Evolutionary conservation across 768 basidiomycete species (phyloP).

Genomic region (Lactarius quietus): DNA sequence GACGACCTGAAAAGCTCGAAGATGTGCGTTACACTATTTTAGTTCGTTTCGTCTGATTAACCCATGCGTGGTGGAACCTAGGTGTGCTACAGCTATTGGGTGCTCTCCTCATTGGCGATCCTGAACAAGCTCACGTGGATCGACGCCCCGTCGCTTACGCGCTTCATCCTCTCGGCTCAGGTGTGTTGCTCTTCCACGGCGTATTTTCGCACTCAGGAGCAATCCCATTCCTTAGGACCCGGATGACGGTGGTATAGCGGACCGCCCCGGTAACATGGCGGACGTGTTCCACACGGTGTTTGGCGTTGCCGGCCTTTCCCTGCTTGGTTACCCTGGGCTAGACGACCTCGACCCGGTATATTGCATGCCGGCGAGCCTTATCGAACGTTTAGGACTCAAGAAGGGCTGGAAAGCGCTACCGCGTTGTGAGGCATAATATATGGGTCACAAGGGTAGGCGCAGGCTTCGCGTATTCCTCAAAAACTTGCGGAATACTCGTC

Average conservation of each 20-base stretch:
- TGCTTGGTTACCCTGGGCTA: slow-evolving; percentile 83
- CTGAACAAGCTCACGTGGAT: slow-evolving; percentile 85
- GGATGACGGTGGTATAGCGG: slow-evolving; percentile 90
- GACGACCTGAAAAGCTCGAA: slow-evolving; percentile 95
- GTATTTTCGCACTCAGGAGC: background rate
- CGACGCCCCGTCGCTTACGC: slow-evolving; percentile 67
- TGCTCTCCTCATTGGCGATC: slow-evolving; percentile 84
- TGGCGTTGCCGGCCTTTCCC: slow-evolving; percentile 80
- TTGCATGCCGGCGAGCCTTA: slow-evolving; percentile 85
- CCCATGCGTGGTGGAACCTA: slow-evolving; percentile 31
- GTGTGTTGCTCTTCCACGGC: slow-evolving; percentile 37
- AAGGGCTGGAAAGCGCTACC: slow-evolving; percentile 63
- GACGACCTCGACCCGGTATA: slow-evolving; percentile 90
- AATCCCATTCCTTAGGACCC: slow-evolving; percentile 53
- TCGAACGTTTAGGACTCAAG: slow-evolving; percentile 63
- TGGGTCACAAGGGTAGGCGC: background rate
- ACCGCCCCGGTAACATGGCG: slow-evolving; percentile 87
- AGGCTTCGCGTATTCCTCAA: background rate
- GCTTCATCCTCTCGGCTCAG: slow-evolving; percentile 88
- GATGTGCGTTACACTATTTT: slow-evolving; percentile 55
- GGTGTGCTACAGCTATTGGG: slow-evolving; percentile 99
- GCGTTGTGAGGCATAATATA: slow-evolving; percentile 32
- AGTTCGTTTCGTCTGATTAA: background rate
- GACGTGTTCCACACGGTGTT: slow-evolving; percentile 98
- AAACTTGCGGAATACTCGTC: background rate